Evolutionary conservation across 345 rosid genomes (phyloP).

Genomic region (Salix purpurea): DNA sequence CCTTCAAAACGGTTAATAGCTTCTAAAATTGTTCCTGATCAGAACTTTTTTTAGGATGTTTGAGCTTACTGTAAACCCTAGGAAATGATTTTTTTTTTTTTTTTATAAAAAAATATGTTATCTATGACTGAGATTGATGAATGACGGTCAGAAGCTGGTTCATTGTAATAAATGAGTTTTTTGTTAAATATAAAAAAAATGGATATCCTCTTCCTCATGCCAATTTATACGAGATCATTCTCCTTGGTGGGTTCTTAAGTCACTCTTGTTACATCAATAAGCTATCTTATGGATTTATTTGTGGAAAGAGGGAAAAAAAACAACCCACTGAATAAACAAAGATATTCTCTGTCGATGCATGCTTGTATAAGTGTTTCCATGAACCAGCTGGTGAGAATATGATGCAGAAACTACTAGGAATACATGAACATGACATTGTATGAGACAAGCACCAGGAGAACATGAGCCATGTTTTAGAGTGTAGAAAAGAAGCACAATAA

Average conservation of each 20-base stretch:
- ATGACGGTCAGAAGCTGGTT: background rate
- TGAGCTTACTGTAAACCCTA: background rate
- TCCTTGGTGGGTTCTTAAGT: background rate
- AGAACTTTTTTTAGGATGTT: background rate
- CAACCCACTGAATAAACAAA: background rate
- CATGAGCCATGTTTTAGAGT: background rate
- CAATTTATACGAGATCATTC: background rate
- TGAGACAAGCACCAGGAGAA: background rate
- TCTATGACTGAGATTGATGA: background rate
- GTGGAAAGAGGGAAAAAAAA: background rate
- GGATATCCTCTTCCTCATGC: background rate
- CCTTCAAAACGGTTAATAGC: background rate
- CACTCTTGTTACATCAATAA: slow-evolving; percentile 6
- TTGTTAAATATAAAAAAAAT: background rate
- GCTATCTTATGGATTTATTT: slow-evolving; percentile 2
- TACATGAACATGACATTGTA: background rate
- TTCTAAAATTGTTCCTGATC: background rate
- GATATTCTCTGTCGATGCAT: background rate
- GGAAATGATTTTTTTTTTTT: background rate
- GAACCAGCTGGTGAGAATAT: background rate
- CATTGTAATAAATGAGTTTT: background rate
- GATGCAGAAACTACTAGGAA: background rate
- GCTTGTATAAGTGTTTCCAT: background rate
- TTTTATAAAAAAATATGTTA: background rate
- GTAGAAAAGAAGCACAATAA: background rate